Evolutionary conservation across 2,329 filamentous ascomycete genomes (phyloP), one percentile per base, ranked within the genome.

Genomic region (Dactylonectria estremocensis): DNA sequence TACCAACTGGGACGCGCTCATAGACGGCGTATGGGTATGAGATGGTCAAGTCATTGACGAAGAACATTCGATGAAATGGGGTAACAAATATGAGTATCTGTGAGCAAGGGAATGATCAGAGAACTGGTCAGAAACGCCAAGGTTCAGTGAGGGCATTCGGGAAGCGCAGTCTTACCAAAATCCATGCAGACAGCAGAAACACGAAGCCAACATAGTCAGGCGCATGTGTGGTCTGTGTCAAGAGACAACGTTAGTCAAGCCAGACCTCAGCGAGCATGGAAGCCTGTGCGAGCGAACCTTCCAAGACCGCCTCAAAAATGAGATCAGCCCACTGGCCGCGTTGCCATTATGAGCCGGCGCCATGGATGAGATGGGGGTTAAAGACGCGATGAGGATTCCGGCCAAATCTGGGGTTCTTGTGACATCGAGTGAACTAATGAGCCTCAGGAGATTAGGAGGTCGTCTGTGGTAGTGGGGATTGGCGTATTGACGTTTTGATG

Each of bases 31-130:
- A 93, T 1, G 96, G 96, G 77, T 92, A 98, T 71, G 94, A 91
- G 67, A 98, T 94, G 56, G 90, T 86, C 24, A 93, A 87, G 79
- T 98, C 94, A 78, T 95, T 93, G 69, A 98, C 88, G 71, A 90
- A 93, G 83, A 99, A 98, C 90, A 98, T 93, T 82, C 94, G 94
- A 80, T 98, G 95, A 79, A 98, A 98, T 0, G 96, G 96, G 68
- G 92, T 91, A 74, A 93, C 87, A 53, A 81, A 77, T 16, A 77
- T 55, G 28, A 73, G 72, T 55, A 76, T 76, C 80, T 81, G 18
- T 8, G 20, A 14, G 40, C 22, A 35, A 35, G 11, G 16, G 33
- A 33, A 3, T 33, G 70, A 74, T 64, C 28, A 46, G 35, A 40
- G 2, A 31, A 33, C 37, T 61, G 61, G 56, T 64, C 9, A 28